phyloP scores from a whole-genome alignment of 1,284 basidiomycete genomes.

The Cutaneotrichosporon curvatum region DNA sequence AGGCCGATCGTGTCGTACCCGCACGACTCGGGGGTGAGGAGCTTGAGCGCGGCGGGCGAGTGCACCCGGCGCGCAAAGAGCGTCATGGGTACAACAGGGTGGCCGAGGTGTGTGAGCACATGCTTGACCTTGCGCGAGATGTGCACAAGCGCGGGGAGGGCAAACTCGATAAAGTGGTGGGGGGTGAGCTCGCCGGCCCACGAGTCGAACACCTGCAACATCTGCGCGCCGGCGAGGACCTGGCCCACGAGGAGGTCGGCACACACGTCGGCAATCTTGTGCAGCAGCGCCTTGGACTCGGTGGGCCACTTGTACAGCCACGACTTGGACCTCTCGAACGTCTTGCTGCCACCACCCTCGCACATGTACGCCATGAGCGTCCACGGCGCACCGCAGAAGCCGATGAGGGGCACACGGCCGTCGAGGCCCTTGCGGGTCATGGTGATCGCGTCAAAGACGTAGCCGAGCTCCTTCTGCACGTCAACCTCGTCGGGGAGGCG shows the following conservation, averaged over 20 bases:
- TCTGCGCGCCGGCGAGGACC: slow-evolving; percentile 82
- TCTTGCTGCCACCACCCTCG: slow-evolving; percentile 84
- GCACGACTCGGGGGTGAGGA: slow-evolving; percentile 46
- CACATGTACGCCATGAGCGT: slow-evolving; percentile 96
- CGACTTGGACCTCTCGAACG: slow-evolving; percentile 76
- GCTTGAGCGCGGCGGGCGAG: slow-evolving; percentile 42
- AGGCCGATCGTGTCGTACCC: slow-evolving; percentile 82
- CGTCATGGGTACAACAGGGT: slow-evolving; percentile 67
- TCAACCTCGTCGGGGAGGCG: slow-evolving; percentile 59
- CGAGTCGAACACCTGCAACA: slow-evolving; percentile 92
- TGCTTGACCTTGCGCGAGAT: slow-evolving; percentile 55
- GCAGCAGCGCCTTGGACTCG: slow-evolving; percentile 66
- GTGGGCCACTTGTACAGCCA: slow-evolving; percentile 87
- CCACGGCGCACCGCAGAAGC: slow-evolving; percentile 94
- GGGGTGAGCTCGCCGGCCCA: slow-evolving; percentile 86
- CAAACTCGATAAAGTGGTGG: slow-evolving; percentile 66
- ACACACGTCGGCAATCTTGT: slow-evolving; percentile 72
- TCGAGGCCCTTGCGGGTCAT: slow-evolving; percentile 66
- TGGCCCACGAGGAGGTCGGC: slow-evolving; percentile 83
- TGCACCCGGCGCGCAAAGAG: slow-evolving; percentile 93
- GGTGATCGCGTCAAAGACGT: slow-evolving; percentile 85
- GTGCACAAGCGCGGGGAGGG: slow-evolving; percentile 44
- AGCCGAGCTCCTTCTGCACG: slow-evolving; percentile 72
- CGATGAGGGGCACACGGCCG: slow-evolving; percentile 85
- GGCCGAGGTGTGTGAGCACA: slow-evolving; percentile 53